These are phyloP conservation scores for Hypoxylon sp. DNA, from an alignment of 2,329 filamentous ascomycete species.

Conservation along the genomic window DNA sequence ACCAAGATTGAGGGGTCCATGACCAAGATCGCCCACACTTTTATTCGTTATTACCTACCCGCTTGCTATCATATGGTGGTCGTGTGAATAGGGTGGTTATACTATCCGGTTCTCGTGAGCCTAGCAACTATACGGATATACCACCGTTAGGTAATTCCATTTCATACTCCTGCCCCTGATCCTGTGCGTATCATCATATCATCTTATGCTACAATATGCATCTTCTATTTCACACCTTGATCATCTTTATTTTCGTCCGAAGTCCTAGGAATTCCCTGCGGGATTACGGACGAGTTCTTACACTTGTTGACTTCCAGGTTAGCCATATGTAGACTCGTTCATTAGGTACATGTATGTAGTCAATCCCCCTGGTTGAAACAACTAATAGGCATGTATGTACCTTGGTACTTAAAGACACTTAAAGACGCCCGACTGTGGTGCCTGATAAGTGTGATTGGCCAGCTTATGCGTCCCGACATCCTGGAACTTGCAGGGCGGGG, in stretches of 20 bases:
- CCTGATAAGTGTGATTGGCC: constrained; percentile 31
- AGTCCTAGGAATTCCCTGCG: constrained; percentile 1
- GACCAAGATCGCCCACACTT: constrained; percentile 37
- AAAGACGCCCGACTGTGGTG: constrained; percentile 39
- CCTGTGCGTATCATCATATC: neutral
- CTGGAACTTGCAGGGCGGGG: constrained; percentile 49
- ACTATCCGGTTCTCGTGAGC: constrained; percentile 10
- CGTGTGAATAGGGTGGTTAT: constrained; percentile 19
- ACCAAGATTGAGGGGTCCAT: constrained; percentile 40
- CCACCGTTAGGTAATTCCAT: neutral
- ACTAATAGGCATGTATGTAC: constrained; percentile 17
- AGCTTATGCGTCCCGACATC: constrained; percentile 45
- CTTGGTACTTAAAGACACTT: constrained; percentile 26
- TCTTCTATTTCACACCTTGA: constrained; percentile 1
- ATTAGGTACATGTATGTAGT: too few species aligned
- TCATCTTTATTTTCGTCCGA: constrained; percentile 4
- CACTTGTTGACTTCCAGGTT: neutral
- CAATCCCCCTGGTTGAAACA: neutral
- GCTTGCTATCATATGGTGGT: constrained; percentile 16
- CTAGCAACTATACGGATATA: neutral
- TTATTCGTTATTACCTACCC: constrained; percentile 16
- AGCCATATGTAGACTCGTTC: too few species aligned
- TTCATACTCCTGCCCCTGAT: neutral
- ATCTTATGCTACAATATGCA: neutral
- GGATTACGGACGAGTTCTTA: neutral